Evolutionary conservation across 805 yeast genomes (phyloP), one percentile per base, ranked within the genome.

Genomic region (Torulaspora microellipsoides): DNA sequence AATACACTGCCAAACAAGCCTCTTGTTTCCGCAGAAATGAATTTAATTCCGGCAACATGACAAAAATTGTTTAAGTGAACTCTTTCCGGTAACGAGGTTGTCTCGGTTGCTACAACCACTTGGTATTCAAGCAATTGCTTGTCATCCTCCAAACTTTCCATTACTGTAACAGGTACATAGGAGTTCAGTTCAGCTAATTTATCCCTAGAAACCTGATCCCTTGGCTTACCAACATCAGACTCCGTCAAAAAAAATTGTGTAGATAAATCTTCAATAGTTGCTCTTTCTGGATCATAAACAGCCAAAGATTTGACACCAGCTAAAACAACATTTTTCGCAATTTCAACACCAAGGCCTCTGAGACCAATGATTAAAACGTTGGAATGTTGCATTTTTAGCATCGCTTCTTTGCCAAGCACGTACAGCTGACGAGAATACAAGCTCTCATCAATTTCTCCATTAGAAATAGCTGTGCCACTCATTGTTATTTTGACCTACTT

Each of bases 351-450:
- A 37, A 93, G 71, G 37, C 99, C 99, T 61, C 80, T 83, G 44
- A 91, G 71, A 3, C 99, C 99, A 50, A 90, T 78, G 37, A 93
- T 75, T 38, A 93, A 76, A n/a, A 93, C 96, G 56, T 85, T 88
- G 20, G 98, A 89, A 53, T 78, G 75, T 58, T 90, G 96, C 97
- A 93, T 86, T 66, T 88, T 86, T 56, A 90, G 72, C 99, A 93
- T 93, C 40, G 99, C 99, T 53, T 93, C 99, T 58, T 87, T 89
- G 49, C 99, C 99, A 52, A 93, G 69, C 40, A 93, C 99, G 58
- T 91, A 88, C 66, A 93, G 78, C 70, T 93, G 99, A 66, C 99
- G 87, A 31, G 98, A 90, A 75, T 93, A 93, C 54, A 93, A 76
- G 46, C 95, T 76, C 73, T 93, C 99, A 64, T 93, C 99, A 58